Conservation (phyloP, 371 early-diverging fungal species). For the Syncephalis fuscata region DNA sequence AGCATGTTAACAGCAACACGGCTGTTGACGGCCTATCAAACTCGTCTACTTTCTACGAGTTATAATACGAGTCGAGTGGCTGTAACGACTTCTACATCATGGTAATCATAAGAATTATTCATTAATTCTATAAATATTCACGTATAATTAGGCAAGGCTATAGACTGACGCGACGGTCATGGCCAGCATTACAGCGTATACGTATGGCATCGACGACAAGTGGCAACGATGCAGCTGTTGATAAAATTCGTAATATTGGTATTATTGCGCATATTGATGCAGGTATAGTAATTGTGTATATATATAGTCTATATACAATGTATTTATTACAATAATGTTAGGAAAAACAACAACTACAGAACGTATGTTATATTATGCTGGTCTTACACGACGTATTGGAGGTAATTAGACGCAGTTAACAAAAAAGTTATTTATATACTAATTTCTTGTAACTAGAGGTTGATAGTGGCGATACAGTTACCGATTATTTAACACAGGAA, state of each 20-base stretch:
- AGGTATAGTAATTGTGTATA: slow-evolving; percentile 17
- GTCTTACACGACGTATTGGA: slow-evolving; percentile 72
- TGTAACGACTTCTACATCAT: no score
- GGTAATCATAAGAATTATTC: no score
- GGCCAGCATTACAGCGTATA: no score
- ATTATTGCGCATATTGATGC: slow-evolving; percentile 98
- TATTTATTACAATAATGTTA: not conserved
- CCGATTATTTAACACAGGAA: slow-evolving; percentile 83
- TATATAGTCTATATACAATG: not conserved
- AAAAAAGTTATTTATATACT: not conserved
- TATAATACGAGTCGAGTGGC: no score
- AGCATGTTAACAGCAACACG: no score
- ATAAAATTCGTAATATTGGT: slow-evolving; percentile 75
- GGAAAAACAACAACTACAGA: slow-evolving; percentile 95
- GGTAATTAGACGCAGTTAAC: slow-evolving; percentile 21
- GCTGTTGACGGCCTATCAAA: no score
- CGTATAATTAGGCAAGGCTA: no score
- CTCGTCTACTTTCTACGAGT: no score
- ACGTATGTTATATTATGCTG: slow-evolving; percentile 90
- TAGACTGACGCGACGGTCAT: no score
- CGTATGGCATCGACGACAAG: no score
- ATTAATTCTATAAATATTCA: no score
- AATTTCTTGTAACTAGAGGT: slow-evolving; percentile 31
- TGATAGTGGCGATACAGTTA: slow-evolving; percentile 84
- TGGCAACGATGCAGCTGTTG: no score